Evolutionary conservation across 805 yeast genomes (phyloP), one percentile per base, ranked within the genome.

Genomic region (Nematodospora valgi): DNA sequence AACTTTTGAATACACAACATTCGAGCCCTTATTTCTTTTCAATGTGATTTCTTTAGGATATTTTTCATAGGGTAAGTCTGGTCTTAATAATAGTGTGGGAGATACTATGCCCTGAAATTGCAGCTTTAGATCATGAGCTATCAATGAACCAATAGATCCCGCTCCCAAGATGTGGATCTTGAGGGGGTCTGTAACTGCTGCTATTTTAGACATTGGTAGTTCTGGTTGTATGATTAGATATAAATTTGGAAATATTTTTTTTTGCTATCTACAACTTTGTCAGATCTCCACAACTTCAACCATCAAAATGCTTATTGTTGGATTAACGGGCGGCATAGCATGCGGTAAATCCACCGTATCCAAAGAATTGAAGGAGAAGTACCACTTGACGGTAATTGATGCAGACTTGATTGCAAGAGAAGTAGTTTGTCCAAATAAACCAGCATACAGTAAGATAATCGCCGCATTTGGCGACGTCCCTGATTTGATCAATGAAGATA

Each of bases 251-350:
- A 29, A 24, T 24, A 6, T 24, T 24, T 24, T 24, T 24, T 24
- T 24, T 24, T 24, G 9, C 13, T 24, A 8, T 24, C n/a, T 24
- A 8, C n/a, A 6, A 9, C 7, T 10, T 10, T 24, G n/a, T n/a
- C n/a, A 8, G 6, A 9, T 24, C n/a, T 26, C 6, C 13, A 18
- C 25, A 14, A 25, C 35, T 31, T 7, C 30, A 14, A 14, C 12
- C 10, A 8, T 10, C n/a, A 20, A 17, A 4, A 91, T 93, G 98
- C 72, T 93, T 29, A 72, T 93, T 21, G 74, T 93, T 5, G 99
- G 99, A 1, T 72, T 93, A n/a, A 93, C 98, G 0, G 99, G 99
- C 2, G 96, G 97, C 2, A 93, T 93, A 32, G 96, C 96, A 4
- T 74, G 93, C n/a, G 99, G 99, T 3, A 93, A 93, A 52, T 82